Evolutionary conservation across 441 rosid species (phyloP).

Genomic region (Oxalis stricta): DNA sequence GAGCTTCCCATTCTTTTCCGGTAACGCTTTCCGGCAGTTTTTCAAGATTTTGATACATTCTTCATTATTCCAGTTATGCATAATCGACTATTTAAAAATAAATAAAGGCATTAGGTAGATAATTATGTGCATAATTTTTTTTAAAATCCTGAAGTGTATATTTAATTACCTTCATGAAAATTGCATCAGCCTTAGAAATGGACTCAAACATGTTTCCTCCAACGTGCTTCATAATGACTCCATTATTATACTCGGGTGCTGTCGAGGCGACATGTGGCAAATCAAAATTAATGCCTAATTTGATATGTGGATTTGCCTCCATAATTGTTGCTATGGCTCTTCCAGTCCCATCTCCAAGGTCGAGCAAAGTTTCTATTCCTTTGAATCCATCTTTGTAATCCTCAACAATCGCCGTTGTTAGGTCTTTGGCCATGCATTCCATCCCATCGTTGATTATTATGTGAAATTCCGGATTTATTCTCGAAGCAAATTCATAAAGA

Average conservation of each 20-base stretch:
- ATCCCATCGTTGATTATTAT: not conserved
- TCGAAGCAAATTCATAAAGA: conserved; percentile 1
- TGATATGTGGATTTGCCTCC: not conserved
- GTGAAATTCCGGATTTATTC: conserved; percentile 1
- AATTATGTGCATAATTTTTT: too few species aligned
- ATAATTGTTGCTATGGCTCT: not conserved
- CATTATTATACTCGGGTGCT: not conserved
- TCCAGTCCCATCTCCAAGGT: not conserved
- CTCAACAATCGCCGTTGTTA: not conserved
- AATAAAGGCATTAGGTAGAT: too few species aligned
- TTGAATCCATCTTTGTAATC: conserved; percentile 7
- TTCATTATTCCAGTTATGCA: not conserved
- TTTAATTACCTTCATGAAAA: conserved; percentile 1
- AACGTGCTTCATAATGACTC: too few species aligned
- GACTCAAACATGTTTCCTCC: not conserved
- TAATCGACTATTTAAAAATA: not conserved
- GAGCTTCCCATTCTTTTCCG: too few species aligned
- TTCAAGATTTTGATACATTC: too few species aligned
- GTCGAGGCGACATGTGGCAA: not conserved
- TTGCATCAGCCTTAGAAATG: not conserved
- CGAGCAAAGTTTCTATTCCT: not conserved
- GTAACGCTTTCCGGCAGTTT: too few species aligned
- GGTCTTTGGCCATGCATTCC: not conserved
- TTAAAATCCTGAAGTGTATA: too few species aligned
- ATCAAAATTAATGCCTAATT: conserved; percentile 9